Evolutionary conservation across 2,329 filamentous ascomycete species (phyloP).

Genomic region (Beauveria pseudobassiana): DNA sequence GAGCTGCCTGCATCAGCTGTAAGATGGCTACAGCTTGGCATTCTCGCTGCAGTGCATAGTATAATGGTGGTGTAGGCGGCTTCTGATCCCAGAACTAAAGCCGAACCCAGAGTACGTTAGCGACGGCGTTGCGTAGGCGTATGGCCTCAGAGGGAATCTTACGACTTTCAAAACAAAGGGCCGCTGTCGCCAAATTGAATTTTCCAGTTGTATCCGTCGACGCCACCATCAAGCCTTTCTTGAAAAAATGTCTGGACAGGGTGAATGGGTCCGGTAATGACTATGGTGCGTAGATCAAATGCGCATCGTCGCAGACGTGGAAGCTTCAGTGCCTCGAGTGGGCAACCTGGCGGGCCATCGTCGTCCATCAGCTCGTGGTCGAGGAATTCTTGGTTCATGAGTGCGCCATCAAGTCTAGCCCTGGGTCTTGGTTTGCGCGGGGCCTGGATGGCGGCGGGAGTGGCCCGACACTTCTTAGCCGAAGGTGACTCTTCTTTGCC

Average conservation of each 20-base stretch:
- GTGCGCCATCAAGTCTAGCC: not conserved
- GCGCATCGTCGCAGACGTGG: slow-evolving; percentile 2
- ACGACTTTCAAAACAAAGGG: not conserved
- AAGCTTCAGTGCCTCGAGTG: not conserved
- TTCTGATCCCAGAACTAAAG: not conserved
- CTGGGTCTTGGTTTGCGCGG: not conserved
- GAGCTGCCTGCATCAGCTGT: not conserved
- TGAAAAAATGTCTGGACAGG: not conserved
- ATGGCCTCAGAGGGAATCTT: not conserved
- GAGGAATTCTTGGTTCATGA: not conserved
- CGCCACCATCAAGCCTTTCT: not conserved
- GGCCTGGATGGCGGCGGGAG: not conserved
- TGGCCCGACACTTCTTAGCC: not conserved
- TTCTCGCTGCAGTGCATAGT: not conserved
- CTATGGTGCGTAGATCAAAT: not conserved
- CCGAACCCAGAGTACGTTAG: not conserved
- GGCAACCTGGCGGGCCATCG: not conserved
- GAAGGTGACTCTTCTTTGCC: not conserved
- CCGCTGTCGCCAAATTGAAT: not conserved
- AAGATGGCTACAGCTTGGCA: not conserved
- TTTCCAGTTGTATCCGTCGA: slow-evolving; percentile 4
- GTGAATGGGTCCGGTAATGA: not conserved
- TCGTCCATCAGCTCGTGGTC: not conserved
- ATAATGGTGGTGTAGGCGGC: not conserved
- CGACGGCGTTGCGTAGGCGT: not conserved